These are phyloP conservation scores for Globisporangium cystogenes DNA, from an alignment of 352 stramenopile species.

Conservation along the genomic window DNA sequence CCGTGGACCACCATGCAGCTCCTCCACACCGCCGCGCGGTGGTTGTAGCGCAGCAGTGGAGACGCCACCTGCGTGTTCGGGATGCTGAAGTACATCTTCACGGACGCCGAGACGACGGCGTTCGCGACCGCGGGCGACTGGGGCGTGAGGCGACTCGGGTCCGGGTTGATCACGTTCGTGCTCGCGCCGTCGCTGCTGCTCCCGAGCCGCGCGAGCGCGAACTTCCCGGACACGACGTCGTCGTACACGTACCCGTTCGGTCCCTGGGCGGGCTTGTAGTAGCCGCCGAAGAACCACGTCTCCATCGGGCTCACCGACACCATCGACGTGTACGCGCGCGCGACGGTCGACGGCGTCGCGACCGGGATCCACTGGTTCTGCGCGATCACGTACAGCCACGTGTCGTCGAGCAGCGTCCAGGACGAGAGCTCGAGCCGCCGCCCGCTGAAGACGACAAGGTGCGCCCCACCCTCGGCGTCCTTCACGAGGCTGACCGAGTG, in stretches of 20 bases:
- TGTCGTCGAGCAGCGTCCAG: constrained; percentile 48
- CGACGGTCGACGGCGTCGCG: constrained; percentile 9
- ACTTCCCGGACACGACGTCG: constrained; percentile 37
- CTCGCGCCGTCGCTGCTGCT: background rate
- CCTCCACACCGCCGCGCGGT: constrained; percentile 43
- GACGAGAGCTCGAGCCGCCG: constrained; percentile 35
- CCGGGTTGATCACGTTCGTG: background rate
- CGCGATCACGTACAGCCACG: constrained; percentile 56
- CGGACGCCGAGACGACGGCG: constrained; percentile 9
- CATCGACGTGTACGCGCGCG: constrained; percentile 61
- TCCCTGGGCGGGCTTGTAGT: constrained; percentile 49
- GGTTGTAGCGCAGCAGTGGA: constrained; percentile 66
- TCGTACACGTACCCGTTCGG: constrained; percentile 68
- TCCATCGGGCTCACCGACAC: constrained; percentile 30
- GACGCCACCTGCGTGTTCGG: background rate
- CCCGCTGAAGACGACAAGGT: constrained; percentile 56
- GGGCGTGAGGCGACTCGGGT: constrained; percentile 9
- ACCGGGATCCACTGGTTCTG: constrained; percentile 33
- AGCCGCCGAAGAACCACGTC: constrained; percentile 76
- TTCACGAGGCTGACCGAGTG: constrained; percentile 41
- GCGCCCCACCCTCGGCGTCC: constrained; percentile 21
- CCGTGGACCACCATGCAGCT: constrained; percentile 61
- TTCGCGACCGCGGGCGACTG: constrained; percentile 1
- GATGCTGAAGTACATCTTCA: constrained; percentile 26
- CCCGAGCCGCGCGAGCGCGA: constrained; percentile 18